These are phyloP conservation scores for Neonectria ditissima DNA, from an alignment of 2,329 filamentous ascomycete species.

Conservation along the genomic window DNA sequence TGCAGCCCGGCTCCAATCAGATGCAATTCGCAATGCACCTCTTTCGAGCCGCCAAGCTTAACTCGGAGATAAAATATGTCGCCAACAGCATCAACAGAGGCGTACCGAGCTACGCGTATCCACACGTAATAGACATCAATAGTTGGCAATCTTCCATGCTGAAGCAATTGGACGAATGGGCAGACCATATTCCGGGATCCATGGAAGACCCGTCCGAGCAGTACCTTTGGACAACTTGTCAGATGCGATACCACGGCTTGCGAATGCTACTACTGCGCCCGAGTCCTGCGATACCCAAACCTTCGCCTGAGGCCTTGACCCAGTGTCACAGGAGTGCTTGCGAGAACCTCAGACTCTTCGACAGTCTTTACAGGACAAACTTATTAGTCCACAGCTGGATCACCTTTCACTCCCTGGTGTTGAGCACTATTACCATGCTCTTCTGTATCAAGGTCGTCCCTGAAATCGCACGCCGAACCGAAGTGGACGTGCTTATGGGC, in stretches of 20 bases:
- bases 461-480: constrained; percentile 51
- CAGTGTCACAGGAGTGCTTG: constrained; percentile 59
- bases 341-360: constrained; percentile 55
- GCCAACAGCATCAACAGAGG: constrained; percentile 64
- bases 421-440: constrained; percentile 62
- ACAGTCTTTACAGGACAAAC: constrained; percentile 58
- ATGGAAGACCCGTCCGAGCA: constrained; percentile 27
- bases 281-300: constrained; percentile 63
- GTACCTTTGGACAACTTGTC: constrained; percentile 51
- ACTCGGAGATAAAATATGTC: constrained; percentile 69
- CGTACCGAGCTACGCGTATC: constrained; percentile 61
- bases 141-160: constrained; percentile 61
- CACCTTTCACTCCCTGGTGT: constrained; percentile 61
- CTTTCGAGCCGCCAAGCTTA: constrained; percentile 60
- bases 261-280: constrained; percentile 63
- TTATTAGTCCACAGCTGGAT: constrained; percentile 61
- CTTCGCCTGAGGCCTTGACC: constrained; percentile 53
- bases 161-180: constrained; percentile 55
- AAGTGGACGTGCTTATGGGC: constrained; percentile 54
- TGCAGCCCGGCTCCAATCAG: constrained; percentile 11
- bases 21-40: constrained; percentile 61
- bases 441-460: constrained; percentile 63
- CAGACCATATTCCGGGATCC: constrained; percentile 48
- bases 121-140: constrained; percentile 56
- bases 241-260: constrained; percentile 60